Percentiles rank a stretch among this genome's conserved stretches.
Conservation (phyloP, 176 grass and related monocot genomes). For the Puccinellia tenuiflora region DNA sequence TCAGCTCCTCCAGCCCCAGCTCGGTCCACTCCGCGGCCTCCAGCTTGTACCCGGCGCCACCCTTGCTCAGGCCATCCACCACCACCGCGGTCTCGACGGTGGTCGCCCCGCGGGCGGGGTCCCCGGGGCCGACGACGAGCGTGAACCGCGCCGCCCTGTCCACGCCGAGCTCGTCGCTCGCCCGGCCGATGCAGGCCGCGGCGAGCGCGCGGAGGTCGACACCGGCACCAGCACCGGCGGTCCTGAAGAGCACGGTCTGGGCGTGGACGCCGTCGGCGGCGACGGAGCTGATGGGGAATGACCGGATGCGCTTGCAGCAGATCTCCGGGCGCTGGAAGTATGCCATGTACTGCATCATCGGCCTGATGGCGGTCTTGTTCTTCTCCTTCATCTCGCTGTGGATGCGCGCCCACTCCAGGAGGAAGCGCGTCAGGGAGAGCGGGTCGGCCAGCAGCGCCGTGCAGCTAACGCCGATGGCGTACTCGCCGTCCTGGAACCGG, state of each 20-base stretch:
- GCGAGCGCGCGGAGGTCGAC: conserved; percentile 30
- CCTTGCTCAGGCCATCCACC: not conserved
- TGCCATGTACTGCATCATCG: conserved; percentile 57
- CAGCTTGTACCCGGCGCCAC: not conserved
- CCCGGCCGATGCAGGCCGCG: conserved; percentile 27
- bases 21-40: conserved; percentile 40
- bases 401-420: conserved; percentile 55
- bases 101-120: not conserved
- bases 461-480: conserved; percentile 69
- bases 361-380: conserved; percentile 1
- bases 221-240: not conserved
- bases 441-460: conserved; percentile 65
- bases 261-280: not conserved
- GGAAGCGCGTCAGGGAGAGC: conserved; percentile 49
- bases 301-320: conserved; percentile 27
- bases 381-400: conserved; percentile 40
- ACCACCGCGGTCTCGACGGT: conserved; percentile 32
- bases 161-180: not conserved
- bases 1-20: conserved; percentile 56
- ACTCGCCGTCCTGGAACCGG: conserved; percentile 59
- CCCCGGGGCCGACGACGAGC: conserved; percentile 10
- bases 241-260: conserved; percentile 42
- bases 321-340: conserved; percentile 46
- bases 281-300: conserved; percentile 37
- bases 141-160: conserved; percentile 6